Evolutionary conservation across 2,329 filamentous ascomycete species (phyloP).

Genomic region (Hirsutella rhossiliensis): DNA sequence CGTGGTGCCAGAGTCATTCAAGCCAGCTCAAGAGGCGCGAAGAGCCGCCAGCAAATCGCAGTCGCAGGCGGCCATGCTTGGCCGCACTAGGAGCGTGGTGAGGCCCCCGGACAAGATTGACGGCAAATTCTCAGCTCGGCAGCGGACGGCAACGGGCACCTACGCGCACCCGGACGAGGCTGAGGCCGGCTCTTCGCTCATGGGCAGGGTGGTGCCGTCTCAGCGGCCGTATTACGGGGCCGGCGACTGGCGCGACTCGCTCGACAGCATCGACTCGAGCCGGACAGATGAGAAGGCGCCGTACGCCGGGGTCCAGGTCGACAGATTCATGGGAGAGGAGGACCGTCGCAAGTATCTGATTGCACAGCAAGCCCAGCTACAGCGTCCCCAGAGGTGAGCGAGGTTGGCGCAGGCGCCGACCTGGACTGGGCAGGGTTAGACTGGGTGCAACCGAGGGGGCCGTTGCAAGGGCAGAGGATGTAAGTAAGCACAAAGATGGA

Average conservation of each 20-base stretch:
- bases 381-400: neutral
- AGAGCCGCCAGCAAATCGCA: constrained; percentile 16
- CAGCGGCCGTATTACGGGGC: neutral
- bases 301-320: constrained; percentile 33
- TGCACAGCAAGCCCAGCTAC: constrained; percentile 42
- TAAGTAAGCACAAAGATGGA: too few relatives aligned
- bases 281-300: constrained; percentile 34
- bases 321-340: constrained; percentile 68
- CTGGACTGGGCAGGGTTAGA: too few relatives aligned
- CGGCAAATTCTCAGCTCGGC: constrained; percentile 64
- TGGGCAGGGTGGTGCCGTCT: neutral
- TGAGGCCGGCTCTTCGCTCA: constrained; percentile 11
- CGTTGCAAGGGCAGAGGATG: too few relatives aligned
- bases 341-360: constrained; percentile 63
- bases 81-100: constrained; percentile 43
- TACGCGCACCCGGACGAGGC: constrained; percentile 59
- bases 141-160: constrained; percentile 54
- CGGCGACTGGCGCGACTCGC: constrained; percentile 37
- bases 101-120: constrained; percentile 65
- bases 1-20: constrained; percentile 77
- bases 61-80: constrained; percentile 22
- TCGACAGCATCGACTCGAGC: constrained; percentile 51
- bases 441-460: too few relatives aligned
- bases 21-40: constrained; percentile 40
- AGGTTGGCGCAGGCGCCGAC: too few relatives aligned